A percentile compares a stretch with the other conserved stretches of the same genome.
These are phyloP conservation scores for Wallacemonas sp. DNA, from an alignment of 208 protist species.

Conservation along the genomic window DNA sequence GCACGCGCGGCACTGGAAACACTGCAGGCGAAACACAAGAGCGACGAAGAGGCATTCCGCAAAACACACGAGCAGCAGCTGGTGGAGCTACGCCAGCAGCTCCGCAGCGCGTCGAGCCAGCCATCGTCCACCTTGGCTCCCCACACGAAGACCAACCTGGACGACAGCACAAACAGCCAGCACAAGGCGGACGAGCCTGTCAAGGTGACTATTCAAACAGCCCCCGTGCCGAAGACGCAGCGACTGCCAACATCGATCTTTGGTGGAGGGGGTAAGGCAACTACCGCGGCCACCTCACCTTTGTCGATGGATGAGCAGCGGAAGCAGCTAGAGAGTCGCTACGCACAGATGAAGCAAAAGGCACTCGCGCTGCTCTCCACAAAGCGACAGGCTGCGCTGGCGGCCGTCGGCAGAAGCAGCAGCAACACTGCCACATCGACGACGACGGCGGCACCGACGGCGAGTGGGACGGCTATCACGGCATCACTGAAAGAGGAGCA, in stretches of 20 bases:
- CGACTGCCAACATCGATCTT: too few relatives aligned
- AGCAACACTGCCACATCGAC: background rate
- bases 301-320: conserved; percentile 6
- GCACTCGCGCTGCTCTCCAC: conserved; percentile 8
- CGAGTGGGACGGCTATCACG: too few relatives aligned
- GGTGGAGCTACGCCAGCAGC: conserved; percentile 18
- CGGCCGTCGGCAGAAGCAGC: background rate
- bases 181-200: background rate
- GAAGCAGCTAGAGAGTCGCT: conserved; percentile 15
- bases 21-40: conserved; percentile 15
- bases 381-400: conserved; percentile 17
- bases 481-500: conserved; percentile 38
- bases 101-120: conserved; percentile 16
- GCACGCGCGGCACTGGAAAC: conserved; percentile 1
- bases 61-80: conserved; percentile 5
- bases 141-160: background rate
- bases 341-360: conserved; percentile 16
- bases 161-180: background rate
- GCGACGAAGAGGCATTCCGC: conserved; percentile 7
- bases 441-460: background rate
- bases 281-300: background rate
- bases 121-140: background rate
- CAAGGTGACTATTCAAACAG: background rate
- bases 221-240: background rate
- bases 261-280: too few relatives aligned